phyloP scores from a whole-genome alignment of 2,329 filamentous ascomycete genomes.

The Phaeosphaeriaceae sp. region DNA sequence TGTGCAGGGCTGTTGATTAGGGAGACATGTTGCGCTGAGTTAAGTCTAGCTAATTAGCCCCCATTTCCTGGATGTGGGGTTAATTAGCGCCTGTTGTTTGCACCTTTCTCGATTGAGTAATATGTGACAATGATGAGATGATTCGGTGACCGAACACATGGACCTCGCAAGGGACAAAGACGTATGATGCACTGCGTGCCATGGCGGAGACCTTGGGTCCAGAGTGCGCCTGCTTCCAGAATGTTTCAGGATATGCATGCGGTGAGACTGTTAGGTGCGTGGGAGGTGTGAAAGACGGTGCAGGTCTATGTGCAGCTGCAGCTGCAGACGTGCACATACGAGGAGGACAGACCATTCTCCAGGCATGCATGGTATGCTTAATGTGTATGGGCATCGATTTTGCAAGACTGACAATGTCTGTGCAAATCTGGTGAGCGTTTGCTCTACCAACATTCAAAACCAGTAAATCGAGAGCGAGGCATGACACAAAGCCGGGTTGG shows the following conservation, averaged over 20 bases:
- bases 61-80: background rate
- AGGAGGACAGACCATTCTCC: background rate
- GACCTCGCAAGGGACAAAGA: background rate
- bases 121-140: background rate
- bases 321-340: background rate
- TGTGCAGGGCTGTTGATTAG: background rate
- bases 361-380: background rate
- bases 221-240: conserved; percentile 15
- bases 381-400: background rate
- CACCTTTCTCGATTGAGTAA: background rate
- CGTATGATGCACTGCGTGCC: background rate
- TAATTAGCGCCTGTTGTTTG: background rate
- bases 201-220: background rate
- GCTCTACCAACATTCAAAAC: background rate
- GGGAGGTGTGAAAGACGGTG: background rate
- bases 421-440: background rate
- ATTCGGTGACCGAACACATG: background rate
- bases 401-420: background rate
- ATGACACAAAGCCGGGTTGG: background rate
- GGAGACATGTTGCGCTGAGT: background rate
- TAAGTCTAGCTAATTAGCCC: background rate
- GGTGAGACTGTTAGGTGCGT: background rate
- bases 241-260: background rate
- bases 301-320: background rate
- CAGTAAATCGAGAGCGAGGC: background rate